A percentile compares a stretch with the other conserved stretches of the same genome.
Evolutionary conservation across 1,284 basidiomycete genomes (phyloP).

Genomic region (Sanghuangporus baumii): DNA sequence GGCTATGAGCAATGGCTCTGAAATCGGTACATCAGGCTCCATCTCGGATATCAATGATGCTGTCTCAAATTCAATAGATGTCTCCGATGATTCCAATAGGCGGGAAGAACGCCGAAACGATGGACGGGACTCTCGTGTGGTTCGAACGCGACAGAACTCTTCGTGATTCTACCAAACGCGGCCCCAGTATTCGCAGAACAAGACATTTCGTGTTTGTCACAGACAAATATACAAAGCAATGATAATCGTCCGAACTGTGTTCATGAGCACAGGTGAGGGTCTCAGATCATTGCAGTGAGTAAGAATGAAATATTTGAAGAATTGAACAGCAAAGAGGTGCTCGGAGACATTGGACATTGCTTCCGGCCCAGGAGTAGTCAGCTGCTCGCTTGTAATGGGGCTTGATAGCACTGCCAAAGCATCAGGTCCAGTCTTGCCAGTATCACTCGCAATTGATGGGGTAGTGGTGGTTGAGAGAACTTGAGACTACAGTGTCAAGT

Average conservation of each 20-base stretch:
- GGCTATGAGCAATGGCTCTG: neutral
- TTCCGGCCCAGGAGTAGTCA: neutral
- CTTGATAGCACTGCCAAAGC: neutral
- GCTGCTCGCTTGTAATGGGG: neutral
- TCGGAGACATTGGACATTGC: neutral
- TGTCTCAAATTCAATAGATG: neutral
- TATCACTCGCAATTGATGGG: neutral
- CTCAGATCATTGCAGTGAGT: conserved; percentile 13
- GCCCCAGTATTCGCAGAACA: too few species aligned
- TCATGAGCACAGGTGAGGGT: neutral
- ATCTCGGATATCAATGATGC: neutral
- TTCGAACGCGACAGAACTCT: neutral
- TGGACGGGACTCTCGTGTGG: neutral
- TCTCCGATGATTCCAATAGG: neutral
- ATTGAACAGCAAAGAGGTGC: neutral
- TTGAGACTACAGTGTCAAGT: neutral
- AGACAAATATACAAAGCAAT: neutral
- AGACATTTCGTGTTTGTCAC: neutral
- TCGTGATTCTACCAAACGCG: too few species aligned
- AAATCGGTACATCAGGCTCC: neutral
- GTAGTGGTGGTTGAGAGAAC: neutral
- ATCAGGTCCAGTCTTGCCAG: neutral
- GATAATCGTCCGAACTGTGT: neutral
- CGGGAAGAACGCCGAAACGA: neutral
- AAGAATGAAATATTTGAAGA: conserved; percentile 3